Base-by-base conservation (phyloP, 345 rosid species). In the Corchorus capsularis region DNA sequence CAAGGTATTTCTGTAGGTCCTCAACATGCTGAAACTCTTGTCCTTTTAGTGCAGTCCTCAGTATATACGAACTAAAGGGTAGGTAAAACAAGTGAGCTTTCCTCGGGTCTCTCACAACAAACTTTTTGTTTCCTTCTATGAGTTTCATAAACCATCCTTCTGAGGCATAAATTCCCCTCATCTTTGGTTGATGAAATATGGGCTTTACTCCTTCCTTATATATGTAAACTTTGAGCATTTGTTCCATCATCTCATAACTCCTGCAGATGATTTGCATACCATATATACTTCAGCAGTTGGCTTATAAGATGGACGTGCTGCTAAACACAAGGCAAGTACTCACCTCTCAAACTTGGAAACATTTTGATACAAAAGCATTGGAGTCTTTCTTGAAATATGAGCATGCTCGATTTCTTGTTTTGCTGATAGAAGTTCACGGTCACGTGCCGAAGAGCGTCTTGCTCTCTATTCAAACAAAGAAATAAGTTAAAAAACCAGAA, bases 21-120 rank as follows among this genome's bases (percentile, higher is more conserved):
- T 73, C 76, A 6, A 74, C 75, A 62, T 71, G 79, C 19, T 63
- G 79, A 68, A 85, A 79, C 16, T 85, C 84, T 68, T 16, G 76
- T 76, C 83, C 86, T 39, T 81, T 10, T 32, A 89, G 78, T 57
- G 86, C 72, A 4, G 37, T 65, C 87, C 97, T 88, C 56, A 90
- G 87, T 82, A 83, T 84, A 43, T 14, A 67, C 2, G 90, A 77
- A 72, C 98, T 93, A 75, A 94, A 85, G 50, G 98, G 95, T 71
- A 93, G 65, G 91, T 89, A 94, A 80, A 94, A 94, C 81, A 91
- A 80, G 87, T 94, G 95, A 75, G 98, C 98, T 81, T 84, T 94
- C 71, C 83, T 82, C 0, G 97, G 97, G 78, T 93, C 92, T 79
- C 81, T 90, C 61, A 89, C 97, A 55, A 84, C 71, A 63, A 91